Conservation (phyloP, 129 eudicot species). For the Centaurea solstitialis region DNA sequence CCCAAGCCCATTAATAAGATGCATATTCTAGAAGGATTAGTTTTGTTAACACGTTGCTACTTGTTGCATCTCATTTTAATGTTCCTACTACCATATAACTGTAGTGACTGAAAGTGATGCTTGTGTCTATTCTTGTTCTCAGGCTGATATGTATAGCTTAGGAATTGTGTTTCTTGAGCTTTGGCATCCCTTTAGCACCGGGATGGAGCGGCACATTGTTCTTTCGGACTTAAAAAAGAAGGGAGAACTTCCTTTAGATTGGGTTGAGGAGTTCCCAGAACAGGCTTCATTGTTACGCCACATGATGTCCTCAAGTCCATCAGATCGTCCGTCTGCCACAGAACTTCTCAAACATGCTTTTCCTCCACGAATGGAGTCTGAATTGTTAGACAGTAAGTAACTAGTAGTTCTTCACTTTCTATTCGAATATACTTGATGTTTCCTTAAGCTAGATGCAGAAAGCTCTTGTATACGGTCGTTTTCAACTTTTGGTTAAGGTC, state of each 20-base stretch:
- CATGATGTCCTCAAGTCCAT: constrained; percentile 87
- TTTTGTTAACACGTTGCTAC: background rate
- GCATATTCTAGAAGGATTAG: too few relatives aligned
- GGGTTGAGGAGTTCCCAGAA: constrained; percentile 87
- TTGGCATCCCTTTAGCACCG: constrained; percentile 98
- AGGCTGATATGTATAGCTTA: constrained; percentile 97
- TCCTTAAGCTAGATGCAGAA: background rate
- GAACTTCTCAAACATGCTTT: constrained; percentile 91
- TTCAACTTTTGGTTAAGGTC: background rate
- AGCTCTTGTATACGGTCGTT: background rate
- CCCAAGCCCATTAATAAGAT: too few relatives aligned
- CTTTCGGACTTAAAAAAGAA: constrained; percentile 83
- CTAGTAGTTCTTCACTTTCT: background rate
- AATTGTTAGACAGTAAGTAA: constrained; percentile 76
- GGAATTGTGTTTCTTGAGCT: constrained; percentile 90
- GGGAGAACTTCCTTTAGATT: constrained; percentile 75
- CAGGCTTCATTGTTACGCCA: constrained; percentile 74
- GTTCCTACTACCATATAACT: background rate
- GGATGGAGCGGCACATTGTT: constrained; percentile 87
- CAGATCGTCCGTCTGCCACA: constrained; percentile 91
- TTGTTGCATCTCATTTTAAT: background rate
- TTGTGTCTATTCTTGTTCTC: constrained; percentile 10
- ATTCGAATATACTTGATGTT: background rate
- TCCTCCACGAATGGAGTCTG: constrained; percentile 94
- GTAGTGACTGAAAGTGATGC: background rate